These are phyloP conservation scores for Teunomyces atbi DNA, from an alignment of 805 yeast genomes.

Conservation along the genomic window DNA sequence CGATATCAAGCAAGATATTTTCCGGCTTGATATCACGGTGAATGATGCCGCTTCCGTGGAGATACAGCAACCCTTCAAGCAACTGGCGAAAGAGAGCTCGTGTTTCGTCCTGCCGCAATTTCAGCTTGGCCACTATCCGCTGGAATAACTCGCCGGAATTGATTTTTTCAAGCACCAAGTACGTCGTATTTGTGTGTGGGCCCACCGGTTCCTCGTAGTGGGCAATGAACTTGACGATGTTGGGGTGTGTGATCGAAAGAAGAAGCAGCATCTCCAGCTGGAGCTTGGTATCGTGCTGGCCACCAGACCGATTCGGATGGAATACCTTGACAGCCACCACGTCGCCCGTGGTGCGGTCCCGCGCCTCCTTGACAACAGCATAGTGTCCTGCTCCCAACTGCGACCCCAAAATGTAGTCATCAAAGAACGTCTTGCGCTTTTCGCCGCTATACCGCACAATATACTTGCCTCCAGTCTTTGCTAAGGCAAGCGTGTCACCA, in stretches of 20 bases:
- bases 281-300: constrained; percentile 33
- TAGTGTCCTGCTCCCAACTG: constrained; percentile 77
- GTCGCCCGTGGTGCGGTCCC: constrained; percentile 54
- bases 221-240: constrained; percentile 64
- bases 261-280: constrained; percentile 68
- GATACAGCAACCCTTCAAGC: constrained; percentile 36
- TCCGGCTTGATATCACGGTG: constrained; percentile 49
- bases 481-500: constrained; percentile 65
- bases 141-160: constrained; percentile 76
- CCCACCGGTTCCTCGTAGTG: constrained; percentile 53
- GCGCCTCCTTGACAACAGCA: constrained; percentile 75
- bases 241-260: constrained; percentile 64
- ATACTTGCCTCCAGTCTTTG: constrained; percentile 47
- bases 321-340: constrained; percentile 74
- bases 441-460: constrained; percentile 44
- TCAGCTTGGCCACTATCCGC: constrained; percentile 63
- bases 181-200: constrained; percentile 53
- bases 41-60: constrained; percentile 40
- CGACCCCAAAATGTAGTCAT: constrained; percentile 54
- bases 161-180: constrained; percentile 68
- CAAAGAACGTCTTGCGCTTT: constrained; percentile 45
- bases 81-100: constrained; percentile 53
- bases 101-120: constrained; percentile 60
- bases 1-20: constrained; percentile 48
- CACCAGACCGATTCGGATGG: constrained; percentile 46